A percentile compares a stretch with the other conserved stretches of the same genome.
Evolutionary conservation across 2,329 filamentous ascomycete genomes (phyloP).

Genomic region (Exophiala spinifera): DNA sequence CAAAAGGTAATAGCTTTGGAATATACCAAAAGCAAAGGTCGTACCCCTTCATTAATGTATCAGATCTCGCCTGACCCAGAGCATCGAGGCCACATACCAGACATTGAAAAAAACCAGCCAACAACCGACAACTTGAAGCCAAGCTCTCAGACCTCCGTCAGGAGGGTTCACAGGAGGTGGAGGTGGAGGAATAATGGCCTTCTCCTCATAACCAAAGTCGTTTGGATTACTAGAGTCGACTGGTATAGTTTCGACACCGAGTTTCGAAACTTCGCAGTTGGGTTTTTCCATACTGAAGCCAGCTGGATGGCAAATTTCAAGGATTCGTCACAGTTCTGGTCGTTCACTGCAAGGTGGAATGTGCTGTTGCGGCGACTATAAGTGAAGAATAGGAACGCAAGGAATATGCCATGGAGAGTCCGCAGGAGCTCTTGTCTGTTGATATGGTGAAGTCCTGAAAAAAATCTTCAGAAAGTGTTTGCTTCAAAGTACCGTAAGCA

Average conservation of each 20-base stretch:
- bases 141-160: constrained; percentile 73
- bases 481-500: too few species aligned
- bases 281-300: constrained; percentile 6
- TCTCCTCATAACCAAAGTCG: constrained; percentile 12
- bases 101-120: constrained; percentile 74
- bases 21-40: constrained; percentile 54
- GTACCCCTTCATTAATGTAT: constrained; percentile 19
- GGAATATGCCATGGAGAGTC: not conserved
- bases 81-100: constrained; percentile 72
- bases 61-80: constrained; percentile 7
- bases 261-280: constrained; percentile 6
- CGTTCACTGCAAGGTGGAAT: not conserved
- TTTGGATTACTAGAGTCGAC: constrained; percentile 2
- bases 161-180: constrained; percentile 43
- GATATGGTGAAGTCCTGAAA: not conserved
- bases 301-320: not conserved
- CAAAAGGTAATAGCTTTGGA: constrained; percentile 72
- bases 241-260: constrained; percentile 9
- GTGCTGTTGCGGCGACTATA: not conserved
- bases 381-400: not conserved
- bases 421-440: not conserved
- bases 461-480: not conserved
- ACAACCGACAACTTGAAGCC: constrained; percentile 79
- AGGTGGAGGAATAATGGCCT: constrained; percentile 8
- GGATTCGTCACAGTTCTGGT: not conserved